Conservation (phyloP, 495 filamentous ascomycete genomes). For the Penicillium canariense region DNA sequence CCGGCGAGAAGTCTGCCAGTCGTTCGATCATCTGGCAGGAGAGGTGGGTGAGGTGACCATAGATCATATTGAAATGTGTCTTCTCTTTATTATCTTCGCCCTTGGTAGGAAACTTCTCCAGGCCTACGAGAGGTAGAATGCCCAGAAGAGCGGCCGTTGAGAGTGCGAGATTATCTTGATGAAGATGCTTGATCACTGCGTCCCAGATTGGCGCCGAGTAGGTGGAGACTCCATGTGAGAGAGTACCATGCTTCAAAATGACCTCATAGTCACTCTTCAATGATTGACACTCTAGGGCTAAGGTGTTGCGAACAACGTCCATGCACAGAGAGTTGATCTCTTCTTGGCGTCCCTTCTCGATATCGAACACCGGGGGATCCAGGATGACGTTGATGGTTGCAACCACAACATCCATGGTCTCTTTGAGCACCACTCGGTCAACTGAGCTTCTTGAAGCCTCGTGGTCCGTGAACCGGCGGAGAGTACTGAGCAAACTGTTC, state of each 20-base stretch:
- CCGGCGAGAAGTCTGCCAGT: slow-evolving; percentile 66
- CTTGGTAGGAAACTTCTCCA: slow-evolving; percentile 66
- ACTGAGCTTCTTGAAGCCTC: slow-evolving; percentile 49
- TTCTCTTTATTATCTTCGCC: slow-evolving; percentile 51
- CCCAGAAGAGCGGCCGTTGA: slow-evolving; percentile 71
- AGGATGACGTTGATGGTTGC: slow-evolving; percentile 48
- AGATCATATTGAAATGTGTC: slow-evolving; percentile 70
- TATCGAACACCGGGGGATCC: slow-evolving; percentile 38
- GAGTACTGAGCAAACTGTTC: slow-evolving; percentile 46
- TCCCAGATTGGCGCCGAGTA: slow-evolving; percentile 74
- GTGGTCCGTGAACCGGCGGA: slow-evolving; percentile 52
- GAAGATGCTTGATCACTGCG: slow-evolving; percentile 64
- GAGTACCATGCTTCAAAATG: slow-evolving; percentile 52
- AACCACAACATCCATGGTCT: slow-evolving; percentile 50
- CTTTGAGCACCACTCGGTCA: slow-evolving; percentile 51
- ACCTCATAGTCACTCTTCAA: slow-evolving; percentile 68
- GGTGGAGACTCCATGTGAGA: slow-evolving; percentile 66
- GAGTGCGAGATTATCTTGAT: slow-evolving; percentile 59
- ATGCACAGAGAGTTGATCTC: slow-evolving; percentile 46
- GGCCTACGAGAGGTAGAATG: slow-evolving; percentile 60
- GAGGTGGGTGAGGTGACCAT: slow-evolving; percentile 63
- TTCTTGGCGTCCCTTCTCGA: slow-evolving; percentile 36
- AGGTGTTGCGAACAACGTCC: slow-evolving; percentile 65
- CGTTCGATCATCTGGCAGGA: slow-evolving; percentile 72
- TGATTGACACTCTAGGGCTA: slow-evolving; percentile 73